Conservation (phyloP, 1,139 yeast genomes). For the Scheffersomyces segobiensis region DNA sequence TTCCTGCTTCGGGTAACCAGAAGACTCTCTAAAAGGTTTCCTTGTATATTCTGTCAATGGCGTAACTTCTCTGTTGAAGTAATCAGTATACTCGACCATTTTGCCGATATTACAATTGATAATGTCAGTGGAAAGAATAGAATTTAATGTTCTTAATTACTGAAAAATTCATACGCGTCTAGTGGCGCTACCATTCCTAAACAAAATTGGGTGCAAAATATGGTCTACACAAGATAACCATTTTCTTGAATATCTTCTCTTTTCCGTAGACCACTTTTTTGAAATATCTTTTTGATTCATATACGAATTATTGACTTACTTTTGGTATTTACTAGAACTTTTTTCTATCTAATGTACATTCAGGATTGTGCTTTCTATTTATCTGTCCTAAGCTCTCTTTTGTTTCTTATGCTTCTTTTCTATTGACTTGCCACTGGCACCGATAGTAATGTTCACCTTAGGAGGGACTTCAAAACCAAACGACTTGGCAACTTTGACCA, state of each 20-base stretch:
- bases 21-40: neutral
- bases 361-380: neutral
- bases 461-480: constrained; percentile 97
- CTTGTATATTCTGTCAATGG: neutral
- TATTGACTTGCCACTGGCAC: constrained; percentile 77
- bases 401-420: constrained; percentile 54
- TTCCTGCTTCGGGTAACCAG: constrained; percentile 4
- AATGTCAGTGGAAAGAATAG: neutral
- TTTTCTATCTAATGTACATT: neutral
- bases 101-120: neutral
- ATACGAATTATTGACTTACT: too few species aligned
- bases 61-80: constrained; percentile 3
- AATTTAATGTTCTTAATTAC: neutral
- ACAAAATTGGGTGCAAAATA: too few species aligned
- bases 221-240: too few species aligned
- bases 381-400: constrained; percentile 26
- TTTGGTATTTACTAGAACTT: too few species aligned
- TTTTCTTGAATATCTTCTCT: too few species aligned
- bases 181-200: too few species aligned
- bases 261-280: too few species aligned
- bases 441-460: constrained; percentile 92
- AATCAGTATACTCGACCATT: constrained; percentile 5
- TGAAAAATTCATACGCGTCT: too few species aligned
- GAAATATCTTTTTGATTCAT: too few species aligned
- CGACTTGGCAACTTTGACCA: constrained; percentile 91